phyloP scores from a whole-genome alignment of 1,284 basidiomycete genomes.

The Farysia itapuensis region DNA sequence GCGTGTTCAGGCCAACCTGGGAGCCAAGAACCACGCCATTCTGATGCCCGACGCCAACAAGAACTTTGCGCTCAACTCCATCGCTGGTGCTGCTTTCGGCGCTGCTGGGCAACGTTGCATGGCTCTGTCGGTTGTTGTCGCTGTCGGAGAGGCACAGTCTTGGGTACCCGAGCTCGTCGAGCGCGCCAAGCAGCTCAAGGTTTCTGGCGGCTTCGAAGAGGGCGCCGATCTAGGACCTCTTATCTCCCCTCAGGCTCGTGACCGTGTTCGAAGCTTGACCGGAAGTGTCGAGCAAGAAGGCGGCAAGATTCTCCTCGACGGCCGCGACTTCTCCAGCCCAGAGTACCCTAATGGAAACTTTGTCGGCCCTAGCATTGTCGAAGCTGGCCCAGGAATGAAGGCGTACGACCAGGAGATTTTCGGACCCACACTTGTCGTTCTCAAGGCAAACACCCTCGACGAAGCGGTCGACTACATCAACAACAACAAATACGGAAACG shows the following conservation, averaged over 20 bases:
- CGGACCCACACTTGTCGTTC: conserved; percentile 81
- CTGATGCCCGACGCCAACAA: conserved; percentile 96
- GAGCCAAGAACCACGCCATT: conserved; percentile 78
- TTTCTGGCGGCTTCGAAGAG: conserved; percentile 86
- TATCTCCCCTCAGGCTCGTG: conserved; percentile 84
- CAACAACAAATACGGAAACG: conserved; percentile 68
- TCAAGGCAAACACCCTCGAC: conserved; percentile 82
- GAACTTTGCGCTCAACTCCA: conserved; percentile 87
- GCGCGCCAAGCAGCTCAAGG: conserved; percentile 76
- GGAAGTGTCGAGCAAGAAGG: conserved; percentile 78
- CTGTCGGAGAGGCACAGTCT: conserved; percentile 78
- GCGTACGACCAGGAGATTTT: conserved; percentile 87
- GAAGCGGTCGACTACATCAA: conserved; percentile 70
- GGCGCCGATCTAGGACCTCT: conserved; percentile 89
- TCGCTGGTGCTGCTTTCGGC: conserved; percentile 92
- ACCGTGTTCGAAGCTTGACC: conserved; percentile 76
- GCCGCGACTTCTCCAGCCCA: conserved; percentile 71
- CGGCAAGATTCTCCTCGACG: conserved; percentile 84
- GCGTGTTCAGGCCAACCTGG: conserved; percentile 90
- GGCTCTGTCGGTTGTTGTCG: conserved; percentile 66
- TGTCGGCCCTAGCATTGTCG: conserved; percentile 87
- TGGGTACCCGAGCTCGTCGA: conserved; percentile 88
- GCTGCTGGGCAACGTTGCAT: conserved; percentile 91
- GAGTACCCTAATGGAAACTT: conserved; percentile 90
- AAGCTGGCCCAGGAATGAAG: conserved; percentile 78